Evolutionary conservation across 108 stramenopile genomes (phyloP), one percentile per base, ranked within the genome.

Genomic region (Discostella pseudostelligera): DNA sequence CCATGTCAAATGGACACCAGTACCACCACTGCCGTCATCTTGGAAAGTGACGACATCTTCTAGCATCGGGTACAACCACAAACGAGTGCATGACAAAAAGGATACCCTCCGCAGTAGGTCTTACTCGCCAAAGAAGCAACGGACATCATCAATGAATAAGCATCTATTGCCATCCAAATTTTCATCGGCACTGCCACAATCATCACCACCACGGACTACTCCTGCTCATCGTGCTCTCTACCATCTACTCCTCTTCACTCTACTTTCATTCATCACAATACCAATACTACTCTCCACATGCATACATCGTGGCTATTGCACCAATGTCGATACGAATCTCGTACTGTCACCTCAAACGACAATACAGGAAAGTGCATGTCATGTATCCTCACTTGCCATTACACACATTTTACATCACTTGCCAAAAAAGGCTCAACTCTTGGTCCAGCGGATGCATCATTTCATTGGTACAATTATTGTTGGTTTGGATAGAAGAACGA

Each of bases 341-440:
- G 24, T 51, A 8, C 17, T 22, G 9, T 26, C 25, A 32, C 32
- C 7, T 9, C 22, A 17, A 10, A 26, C 50, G 13, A 26, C 50
- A 8, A 2, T 43, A 0, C 22, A 13, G 8, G 50, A 51, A 24
- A 26, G 50, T 21, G 22, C 22, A 21, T 51, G 50, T 26, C 50
- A 26, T 14, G 50, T 51, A 13, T 24, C 50, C 22, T 51, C 22
- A 8, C 24, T 51, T 26, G 50, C 50, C 50, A 51, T 51, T 26
- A 21, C 8, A 26, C 22, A 51, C 25, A 9, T 51, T 10, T 24
- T 26, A 3, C 26, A 26, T 21, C 11, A 51, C 13, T 26, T 51
- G 50, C 50, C 50, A 21, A 32, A 32, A 5, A 0, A 51, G 7
- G 50, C 50, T 26, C 50, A 26, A 51, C 26, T 8, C 8, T 26